These are phyloP conservation scores for Arthrocladium fulminans DNA, from an alignment of 2,329 filamentous ascomycete species.

Conservation along the genomic window DNA sequence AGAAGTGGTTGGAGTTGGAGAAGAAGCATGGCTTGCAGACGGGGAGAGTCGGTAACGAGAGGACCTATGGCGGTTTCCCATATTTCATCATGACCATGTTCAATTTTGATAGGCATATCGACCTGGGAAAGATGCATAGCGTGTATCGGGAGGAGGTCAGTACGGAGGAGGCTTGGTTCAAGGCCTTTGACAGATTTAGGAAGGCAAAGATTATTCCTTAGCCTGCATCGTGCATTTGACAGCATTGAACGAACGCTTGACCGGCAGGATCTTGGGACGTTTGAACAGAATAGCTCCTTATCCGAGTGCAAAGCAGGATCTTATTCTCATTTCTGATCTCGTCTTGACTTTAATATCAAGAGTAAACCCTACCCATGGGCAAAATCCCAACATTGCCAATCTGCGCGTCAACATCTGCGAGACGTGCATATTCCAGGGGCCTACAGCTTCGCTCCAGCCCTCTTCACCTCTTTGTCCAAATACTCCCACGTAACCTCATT, in stretches of 20 bases:
- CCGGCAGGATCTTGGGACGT: too few relatives aligned
- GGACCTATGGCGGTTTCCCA: conserved; percentile 12
- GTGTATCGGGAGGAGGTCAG: conserved; percentile 20
- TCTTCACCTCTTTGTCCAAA: neutral
- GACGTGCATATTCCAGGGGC: too few relatives aligned
- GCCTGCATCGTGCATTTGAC: neutral
- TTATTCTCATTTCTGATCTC: too few relatives aligned
- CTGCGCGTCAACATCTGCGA: too few relatives aligned
- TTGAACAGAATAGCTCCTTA: too few relatives aligned
- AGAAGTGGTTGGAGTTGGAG: conserved; percentile 16
- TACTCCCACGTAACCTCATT: conserved; percentile 11
- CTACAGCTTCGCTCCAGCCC: neutral
- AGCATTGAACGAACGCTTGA: too few relatives aligned
- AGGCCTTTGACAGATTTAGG: conserved; percentile 24
- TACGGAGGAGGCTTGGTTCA: conserved; percentile 17
- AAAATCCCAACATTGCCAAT: too few relatives aligned
- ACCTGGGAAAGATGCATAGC: conserved; percentile 16
- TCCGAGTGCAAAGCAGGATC: too few relatives aligned
- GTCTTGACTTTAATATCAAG: too few relatives aligned
- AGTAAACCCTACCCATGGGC: too few relatives aligned
- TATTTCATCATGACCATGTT: conserved; percentile 19
- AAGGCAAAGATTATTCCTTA: conserved; percentile 20
- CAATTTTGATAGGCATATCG: conserved; percentile 24
- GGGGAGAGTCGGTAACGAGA: conserved; percentile 18
- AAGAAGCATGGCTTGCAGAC: conserved; percentile 15